These are phyloP conservation scores for Thermochaetoides dissita DNA, from an alignment of 2,329 filamentous ascomycete genomes.

Conservation along the genomic window DNA sequence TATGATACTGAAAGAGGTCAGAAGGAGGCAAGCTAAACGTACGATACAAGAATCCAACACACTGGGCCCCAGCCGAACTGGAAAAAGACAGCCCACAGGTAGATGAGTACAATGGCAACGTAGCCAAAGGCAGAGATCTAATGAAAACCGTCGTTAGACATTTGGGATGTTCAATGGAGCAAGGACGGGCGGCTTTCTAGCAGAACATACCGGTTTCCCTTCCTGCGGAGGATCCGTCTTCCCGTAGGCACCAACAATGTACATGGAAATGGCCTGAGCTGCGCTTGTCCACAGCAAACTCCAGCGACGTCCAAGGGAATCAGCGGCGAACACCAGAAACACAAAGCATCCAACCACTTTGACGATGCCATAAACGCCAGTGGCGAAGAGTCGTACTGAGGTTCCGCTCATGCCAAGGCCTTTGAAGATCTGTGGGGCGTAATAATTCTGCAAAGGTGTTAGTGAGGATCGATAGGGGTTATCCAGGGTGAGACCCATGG, in stretches of 20 bases:
- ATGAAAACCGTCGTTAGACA: background rate
- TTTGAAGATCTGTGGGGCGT: conserved; percentile 20
- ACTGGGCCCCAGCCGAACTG: conserved; percentile 50
- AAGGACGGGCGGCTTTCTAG: too few species aligned
- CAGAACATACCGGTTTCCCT: conserved; percentile 33
- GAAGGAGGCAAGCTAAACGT: background rate
- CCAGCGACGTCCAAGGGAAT: conserved; percentile 43
- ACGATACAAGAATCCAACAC: conserved; percentile 34
- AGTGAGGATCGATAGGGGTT: background rate
- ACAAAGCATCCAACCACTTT: conserved; percentile 43
- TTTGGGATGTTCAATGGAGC: conserved; percentile 48
- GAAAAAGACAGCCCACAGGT: conserved; percentile 22
- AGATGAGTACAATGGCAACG: background rate
- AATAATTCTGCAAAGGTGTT: conserved; percentile 12
- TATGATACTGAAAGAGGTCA: too few species aligned
- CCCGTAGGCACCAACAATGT: conserved; percentile 52
- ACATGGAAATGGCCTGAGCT: conserved; percentile 45
- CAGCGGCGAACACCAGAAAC: conserved; percentile 46
- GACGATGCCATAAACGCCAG: conserved; percentile 48
- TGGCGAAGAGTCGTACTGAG: conserved; percentile 41
- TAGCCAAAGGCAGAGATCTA: background rate
- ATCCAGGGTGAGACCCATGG: background rate
- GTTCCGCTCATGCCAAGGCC: conserved; percentile 27
- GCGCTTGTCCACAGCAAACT: conserved; percentile 46
- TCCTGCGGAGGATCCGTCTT: conserved; percentile 37